Evolutionary conservation across 2,329 filamentous ascomycete genomes (phyloP).

Genomic region (Cercospora berteroae): DNA sequence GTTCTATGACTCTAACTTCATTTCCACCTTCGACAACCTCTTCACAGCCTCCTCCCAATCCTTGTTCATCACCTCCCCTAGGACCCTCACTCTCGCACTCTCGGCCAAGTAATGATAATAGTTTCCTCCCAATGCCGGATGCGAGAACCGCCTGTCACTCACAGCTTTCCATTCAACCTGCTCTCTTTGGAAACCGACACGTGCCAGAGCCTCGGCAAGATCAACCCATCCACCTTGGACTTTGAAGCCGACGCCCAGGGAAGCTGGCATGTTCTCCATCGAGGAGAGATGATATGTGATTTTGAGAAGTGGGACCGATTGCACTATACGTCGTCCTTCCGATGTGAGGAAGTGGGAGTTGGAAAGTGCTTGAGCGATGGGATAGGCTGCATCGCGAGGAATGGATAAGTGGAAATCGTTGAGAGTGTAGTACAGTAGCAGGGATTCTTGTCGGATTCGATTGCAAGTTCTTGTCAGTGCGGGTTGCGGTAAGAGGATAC

Average conservation of each 20-base stretch:
- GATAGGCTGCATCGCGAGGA: conserved; percentile 1
- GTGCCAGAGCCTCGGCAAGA: conserved; percentile 5
- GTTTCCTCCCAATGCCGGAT: conserved; percentile 13
- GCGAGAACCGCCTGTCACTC: conserved; percentile 8
- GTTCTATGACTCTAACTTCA: not conserved
- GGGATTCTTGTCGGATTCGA: conserved; percentile 24
- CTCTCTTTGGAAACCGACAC: conserved; percentile 1
- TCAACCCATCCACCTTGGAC: conserved; percentile 9
- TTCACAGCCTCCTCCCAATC: conserved; percentile 14
- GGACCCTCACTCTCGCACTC: conserved; percentile 12
- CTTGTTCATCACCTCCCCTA: conserved; percentile 3
- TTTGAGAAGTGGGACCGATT: not conserved
- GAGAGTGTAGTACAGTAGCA: conserved; percentile 24
- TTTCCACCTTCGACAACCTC: not conserved
- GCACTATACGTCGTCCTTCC: not conserved
- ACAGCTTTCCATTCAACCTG: conserved; percentile 15
- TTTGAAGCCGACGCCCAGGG: not conserved
- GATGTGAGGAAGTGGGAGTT: not conserved
- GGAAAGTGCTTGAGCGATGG: not conserved
- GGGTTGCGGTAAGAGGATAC: conserved; percentile 1
- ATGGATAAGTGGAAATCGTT: conserved; percentile 26
- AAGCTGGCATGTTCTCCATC: conserved; percentile 10
- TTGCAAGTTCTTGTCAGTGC: conserved; percentile 17
- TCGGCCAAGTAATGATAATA: conserved; percentile 17
- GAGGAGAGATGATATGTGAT: conserved; percentile 15